Percentiles rank a stretch among this genome's conserved stretches.
phyloP scores from a whole-genome alignment of 768 basidiomycete genomes.

The Coprinopsis sp. region DNA sequence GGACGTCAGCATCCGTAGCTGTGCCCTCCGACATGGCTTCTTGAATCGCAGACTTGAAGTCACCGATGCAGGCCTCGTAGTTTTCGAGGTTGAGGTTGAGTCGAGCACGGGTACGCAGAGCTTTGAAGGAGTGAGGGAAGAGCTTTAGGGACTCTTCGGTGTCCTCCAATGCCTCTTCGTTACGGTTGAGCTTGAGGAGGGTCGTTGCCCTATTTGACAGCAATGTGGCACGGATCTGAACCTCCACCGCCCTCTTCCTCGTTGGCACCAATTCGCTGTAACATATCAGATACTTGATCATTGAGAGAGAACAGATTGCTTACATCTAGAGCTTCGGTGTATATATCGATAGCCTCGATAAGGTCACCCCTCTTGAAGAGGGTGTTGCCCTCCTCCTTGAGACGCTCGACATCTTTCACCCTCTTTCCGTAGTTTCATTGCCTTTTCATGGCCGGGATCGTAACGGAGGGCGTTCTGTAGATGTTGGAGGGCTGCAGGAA shows the following conservation, averaged over 20 bases:
- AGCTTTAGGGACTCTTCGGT: slow-evolving; percentile 64
- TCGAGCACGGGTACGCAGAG: slow-evolving; percentile 80
- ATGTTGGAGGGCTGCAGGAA: slow-evolving; percentile 70
- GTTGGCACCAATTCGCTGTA: slow-evolving; percentile 59
- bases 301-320: slow-evolving; percentile 13
- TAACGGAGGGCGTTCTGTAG: slow-evolving; percentile 64
- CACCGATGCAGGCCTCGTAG: slow-evolving; percentile 64
- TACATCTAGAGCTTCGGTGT: slow-evolving; percentile 69
- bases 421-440: slow-evolving; percentile 69
- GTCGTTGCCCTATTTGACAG: slow-evolving; percentile 84
- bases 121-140: slow-evolving; percentile 71
- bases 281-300: not conserved
- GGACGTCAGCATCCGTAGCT: slow-evolving; percentile 52
- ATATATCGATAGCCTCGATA: slow-evolving; percentile 62
- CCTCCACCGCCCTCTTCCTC: slow-evolving; percentile 78
- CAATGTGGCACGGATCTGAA: slow-evolving; percentile 72
- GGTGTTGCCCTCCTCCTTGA: slow-evolving; percentile 82
- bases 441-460: slow-evolving; percentile 73
- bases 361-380: slow-evolving; percentile 63
- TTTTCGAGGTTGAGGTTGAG: slow-evolving; percentile 71
- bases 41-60: slow-evolving; percentile 79
- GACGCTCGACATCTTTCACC: slow-evolving; percentile 74
- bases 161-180: slow-evolving; percentile 68
- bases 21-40: slow-evolving; percentile 60
- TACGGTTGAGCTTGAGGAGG: slow-evolving; percentile 63